Evolutionary conservation across 2,329 filamentous ascomycete species (phyloP), one percentile per base, ranked within the genome.

Genomic region (Albifimbria verrucaria): DNA sequence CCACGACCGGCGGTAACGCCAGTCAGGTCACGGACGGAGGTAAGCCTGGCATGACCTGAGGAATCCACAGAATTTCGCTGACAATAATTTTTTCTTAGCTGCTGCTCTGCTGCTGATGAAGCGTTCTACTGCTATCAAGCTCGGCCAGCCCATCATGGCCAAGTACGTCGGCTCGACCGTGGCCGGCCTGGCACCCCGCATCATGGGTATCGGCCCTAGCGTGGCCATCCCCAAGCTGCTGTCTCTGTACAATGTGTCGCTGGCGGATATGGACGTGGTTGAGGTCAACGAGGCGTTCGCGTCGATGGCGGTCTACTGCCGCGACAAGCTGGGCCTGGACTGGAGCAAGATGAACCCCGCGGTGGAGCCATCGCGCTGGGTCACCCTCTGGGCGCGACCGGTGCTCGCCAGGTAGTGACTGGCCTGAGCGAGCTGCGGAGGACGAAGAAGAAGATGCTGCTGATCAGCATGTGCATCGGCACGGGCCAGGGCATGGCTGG

Each of bases 221-320:
- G 72, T 88, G 32, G 85, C 83, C 54, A 87, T 88, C 58, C 85
- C 85, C 58, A 99, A 99, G 83, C 85, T 99, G 12, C 82, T 99
- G 45, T 74, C 74, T 66, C 87, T 94, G 76, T 86, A 88, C 80
- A 85, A 88, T 72, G 74, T 99, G 56, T 83, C 80, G 22, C 77
- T 96, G 51, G 82, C 87, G 54, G 94, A 97, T 63, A 83, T 94
- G 57, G 94, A 99, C 67, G 81, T 97, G 32, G 80, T 93, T 62
- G 94, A 97, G 81, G 75, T 99, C 68, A 99, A 99, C 77, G 94
- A 99, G 81, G 94, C 94, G 1, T 99, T 99, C 66, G 93, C 92
- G 21, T 94, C 89, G 50, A 97, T 97, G 94, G 92, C 91, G 1
- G 92, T 97, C 25, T 97, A 97, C 82, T 96, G 92, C 75, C 76